Base-by-base conservation (phyloP, 2,329 filamentous ascomycete species). In the Xylariomycetidae sp. region DNA sequence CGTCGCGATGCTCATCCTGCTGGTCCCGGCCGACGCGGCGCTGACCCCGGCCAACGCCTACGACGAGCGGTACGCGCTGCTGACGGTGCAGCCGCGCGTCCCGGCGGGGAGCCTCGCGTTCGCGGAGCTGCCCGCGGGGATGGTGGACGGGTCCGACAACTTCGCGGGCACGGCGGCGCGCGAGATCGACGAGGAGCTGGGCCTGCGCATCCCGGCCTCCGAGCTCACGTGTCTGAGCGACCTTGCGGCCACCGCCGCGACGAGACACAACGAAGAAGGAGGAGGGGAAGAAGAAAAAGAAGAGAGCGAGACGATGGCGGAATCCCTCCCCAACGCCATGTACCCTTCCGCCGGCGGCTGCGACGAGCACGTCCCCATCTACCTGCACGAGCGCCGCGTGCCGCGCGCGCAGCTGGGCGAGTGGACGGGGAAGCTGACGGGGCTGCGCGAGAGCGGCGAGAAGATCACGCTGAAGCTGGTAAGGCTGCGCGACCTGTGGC, bases 381-480 rank as follows among this genome's bases (percentile, higher is more conserved):
- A 74, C 47, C 65, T 72, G 43, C 63, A 73, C 44, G 72, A 79
- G 57, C 63, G 66, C 29, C 59, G 64, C 16, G 61, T 80, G 4
- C 60, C 66, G 6, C 60, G 73, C 19, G 53, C 47, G 1, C 63
- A 70, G 50, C 53, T 81, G 32, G 51, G 57, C 10, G 67, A 73
- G 34, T 79, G 72, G 74, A 67, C 62, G 20, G 76, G 75, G 2
- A 67, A 67, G 32, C 51, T 78, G 31, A 79, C 75, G 15, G 76
- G 76, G 0, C 46, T 79, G 46, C 60, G 75, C 31, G 65, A 70
- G 5, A 49, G 76, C 7, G 75, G 75, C 2, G 76, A 81, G 59
- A 77, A 65, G 59, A 80, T 80, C 42, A 76, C 73, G 9, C 56
- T 80, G 35, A 76, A 73, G 55, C 50, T 80, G 18, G 70, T 80